These are phyloP conservation scores for Curvularia hawaiiensis DNA, from an alignment of 2,329 filamentous ascomycete genomes.

Conservation along the genomic window DNA sequence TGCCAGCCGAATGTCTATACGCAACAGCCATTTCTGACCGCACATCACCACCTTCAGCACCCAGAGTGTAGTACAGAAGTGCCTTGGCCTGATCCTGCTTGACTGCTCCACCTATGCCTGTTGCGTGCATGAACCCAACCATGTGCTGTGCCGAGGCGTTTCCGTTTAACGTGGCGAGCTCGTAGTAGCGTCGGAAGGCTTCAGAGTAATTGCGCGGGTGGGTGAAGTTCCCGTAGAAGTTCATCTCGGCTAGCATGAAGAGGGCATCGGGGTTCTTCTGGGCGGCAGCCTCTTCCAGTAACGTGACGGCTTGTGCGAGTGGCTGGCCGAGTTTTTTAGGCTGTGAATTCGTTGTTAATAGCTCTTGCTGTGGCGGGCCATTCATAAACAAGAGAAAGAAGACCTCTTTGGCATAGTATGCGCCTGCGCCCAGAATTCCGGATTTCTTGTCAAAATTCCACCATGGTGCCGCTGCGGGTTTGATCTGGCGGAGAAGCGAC, in stretches of 20 bases:
- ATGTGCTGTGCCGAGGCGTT: conserved; percentile 96
- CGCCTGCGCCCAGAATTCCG: conserved; percentile 61
- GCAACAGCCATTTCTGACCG: conserved; percentile 93
- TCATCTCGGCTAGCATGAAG: conserved; percentile 88
- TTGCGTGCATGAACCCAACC: conserved; percentile 94
- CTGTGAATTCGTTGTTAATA: conserved; percentile 45
- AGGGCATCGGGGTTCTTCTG: conserved; percentile 77
- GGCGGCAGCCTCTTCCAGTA: conserved; percentile 64
- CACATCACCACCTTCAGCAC: conserved; percentile 80
- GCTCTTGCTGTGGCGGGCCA: conserved; percentile 57
- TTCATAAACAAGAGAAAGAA: conserved; percentile 71
- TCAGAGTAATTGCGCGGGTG: conserved; percentile 80
- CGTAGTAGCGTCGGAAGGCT: conserved; percentile 81
- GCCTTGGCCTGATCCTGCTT: conserved; percentile 88
- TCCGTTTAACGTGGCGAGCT: conserved; percentile 75
- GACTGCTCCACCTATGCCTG: conserved; percentile 81
- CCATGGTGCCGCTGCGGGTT: conserved; percentile 47
- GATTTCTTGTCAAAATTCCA: conserved; percentile 57
- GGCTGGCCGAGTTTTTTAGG: conserved; percentile 55
- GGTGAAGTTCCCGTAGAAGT: conserved; percentile 94
- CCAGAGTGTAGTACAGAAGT: conserved; percentile 92
- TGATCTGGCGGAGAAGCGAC: conserved; percentile 49
- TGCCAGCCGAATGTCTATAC: conserved; percentile 82
- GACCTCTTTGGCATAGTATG: conserved; percentile 66
- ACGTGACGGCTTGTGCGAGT: conserved; percentile 62